phyloP scores from a whole-genome alignment of 306 rosid genomes.

The Oxytropis ochrocephala region DNA sequence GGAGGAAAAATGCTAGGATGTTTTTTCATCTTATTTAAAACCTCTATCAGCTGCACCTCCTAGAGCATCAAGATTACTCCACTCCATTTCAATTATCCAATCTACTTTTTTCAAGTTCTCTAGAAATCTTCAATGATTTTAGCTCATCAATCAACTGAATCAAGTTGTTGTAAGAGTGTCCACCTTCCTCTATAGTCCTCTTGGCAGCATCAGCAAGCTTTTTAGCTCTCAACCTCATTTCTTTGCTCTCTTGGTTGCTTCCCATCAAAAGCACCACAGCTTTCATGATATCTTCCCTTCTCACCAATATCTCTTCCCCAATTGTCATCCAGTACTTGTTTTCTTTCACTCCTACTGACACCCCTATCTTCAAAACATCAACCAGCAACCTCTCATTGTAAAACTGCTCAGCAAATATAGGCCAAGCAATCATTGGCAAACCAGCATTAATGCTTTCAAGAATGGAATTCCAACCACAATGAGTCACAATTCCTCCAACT shows the following conservation, averaged over 20 bases:
- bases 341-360: constrained; percentile 19
- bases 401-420: constrained; percentile 25
- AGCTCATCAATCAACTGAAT: constrained; percentile 19
- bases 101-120: background rate
- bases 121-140: constrained; percentile 18
- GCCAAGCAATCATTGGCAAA: constrained; percentile 33
- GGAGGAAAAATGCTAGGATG: background rate
- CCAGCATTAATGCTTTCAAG: constrained; percentile 25
- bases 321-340: background rate
- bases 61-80: background rate
- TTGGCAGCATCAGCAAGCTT: constrained; percentile 13
- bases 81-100: background rate
- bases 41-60: background rate
- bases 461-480: constrained; percentile 29
- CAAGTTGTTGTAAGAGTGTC: constrained; percentile 20
- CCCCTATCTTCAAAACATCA: constrained; percentile 22
- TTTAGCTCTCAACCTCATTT: constrained; percentile 20
- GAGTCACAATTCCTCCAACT: constrained; percentile 23
- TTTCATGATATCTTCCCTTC: constrained; percentile 13
- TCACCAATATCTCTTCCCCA: background rate
- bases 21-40: background rate
- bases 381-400: constrained; percentile 24
- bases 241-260: background rate
- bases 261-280: constrained; percentile 23
- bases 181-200: constrained; percentile 18